Conservation (phyloP, 305 asterid species). For the Fraxinus nigra region DNA sequence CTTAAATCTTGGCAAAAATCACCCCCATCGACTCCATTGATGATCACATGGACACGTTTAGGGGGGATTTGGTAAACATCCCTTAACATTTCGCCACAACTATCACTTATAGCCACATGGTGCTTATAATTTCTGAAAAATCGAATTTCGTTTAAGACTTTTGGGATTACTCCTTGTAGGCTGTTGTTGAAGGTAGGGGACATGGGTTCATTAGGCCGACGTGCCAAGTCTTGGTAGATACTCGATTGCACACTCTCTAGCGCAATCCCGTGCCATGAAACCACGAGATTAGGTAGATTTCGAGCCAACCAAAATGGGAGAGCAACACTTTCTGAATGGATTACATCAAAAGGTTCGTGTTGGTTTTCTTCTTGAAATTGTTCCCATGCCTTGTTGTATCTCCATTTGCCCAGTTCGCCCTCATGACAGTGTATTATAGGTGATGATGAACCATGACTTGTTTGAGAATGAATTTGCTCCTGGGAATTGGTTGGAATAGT, state of each 20-base stretch:
- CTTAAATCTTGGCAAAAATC: constrained; percentile 46
- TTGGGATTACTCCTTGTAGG: constrained; percentile 63
- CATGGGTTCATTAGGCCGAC: constrained; percentile 48
- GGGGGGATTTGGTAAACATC: constrained; percentile 80
- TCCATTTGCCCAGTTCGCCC: constrained; percentile 71
- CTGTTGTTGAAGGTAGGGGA: constrained; percentile 52
- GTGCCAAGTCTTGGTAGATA: constrained; percentile 61
- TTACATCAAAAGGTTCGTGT: constrained; percentile 47
- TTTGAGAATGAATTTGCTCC: not conserved
- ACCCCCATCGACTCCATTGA: constrained; percentile 65
- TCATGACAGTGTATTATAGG: constrained; percentile 73
- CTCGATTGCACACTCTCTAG: constrained; percentile 80
- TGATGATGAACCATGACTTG: constrained; percentile 7
- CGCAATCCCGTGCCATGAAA: constrained; percentile 92
- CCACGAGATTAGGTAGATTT: constrained; percentile 52
- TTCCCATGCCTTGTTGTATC: constrained; percentile 78
- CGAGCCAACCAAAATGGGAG: constrained; percentile 64
- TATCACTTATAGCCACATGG: constrained; percentile 83
- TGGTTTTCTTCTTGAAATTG: constrained; percentile 51
- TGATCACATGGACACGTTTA: constrained; percentile 69
- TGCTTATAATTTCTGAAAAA: constrained; percentile 72
- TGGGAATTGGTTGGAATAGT: not conserved
- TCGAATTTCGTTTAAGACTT: constrained; percentile 68
- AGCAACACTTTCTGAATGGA: constrained; percentile 88
- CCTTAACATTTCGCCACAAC: constrained; percentile 83